Evolutionary conservation across 176 grass and related monocot species (phyloP).

Genomic region (Olyra latifolia): DNA sequence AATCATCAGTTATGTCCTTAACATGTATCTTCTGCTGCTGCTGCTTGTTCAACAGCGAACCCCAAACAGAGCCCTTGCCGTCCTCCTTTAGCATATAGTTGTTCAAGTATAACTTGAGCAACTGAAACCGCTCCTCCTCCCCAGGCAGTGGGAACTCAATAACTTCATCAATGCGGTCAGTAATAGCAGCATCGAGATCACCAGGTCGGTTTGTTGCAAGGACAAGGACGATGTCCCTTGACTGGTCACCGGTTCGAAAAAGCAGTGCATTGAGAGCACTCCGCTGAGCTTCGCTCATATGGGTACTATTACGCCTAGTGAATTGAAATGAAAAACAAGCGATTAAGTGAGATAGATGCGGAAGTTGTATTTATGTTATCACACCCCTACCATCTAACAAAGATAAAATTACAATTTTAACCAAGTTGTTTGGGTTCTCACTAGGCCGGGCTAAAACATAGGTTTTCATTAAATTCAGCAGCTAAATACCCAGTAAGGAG

Average conservation of each 20-base stretch:
- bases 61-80: conserved; percentile 35
- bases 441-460: not conserved
- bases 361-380: not conserved
- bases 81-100: conserved; percentile 67
- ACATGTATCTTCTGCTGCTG: conserved; percentile 64
- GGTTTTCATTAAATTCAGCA: not conserved
- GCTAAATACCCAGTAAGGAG: not conserved
- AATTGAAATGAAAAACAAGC: conserved; percentile 31
- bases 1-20: conserved; percentile 59
- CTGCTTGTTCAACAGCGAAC: conserved; percentile 62
- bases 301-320: conserved; percentile 76
- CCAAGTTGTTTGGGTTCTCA: not conserved
- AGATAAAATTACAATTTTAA: conserved; percentile 4
- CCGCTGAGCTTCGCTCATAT: conserved; percentile 90
- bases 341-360: conserved; percentile 11
- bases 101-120: conserved; percentile 86
- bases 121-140: conserved; percentile 71
- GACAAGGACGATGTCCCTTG: conserved; percentile 79
- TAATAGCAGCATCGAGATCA: conserved; percentile 89
- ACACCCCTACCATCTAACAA: not conserved
- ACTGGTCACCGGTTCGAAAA: conserved; percentile 94
- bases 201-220: conserved; percentile 89
- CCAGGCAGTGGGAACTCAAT: conserved; percentile 86
- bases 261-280: conserved; percentile 95
- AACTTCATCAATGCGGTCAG: conserved; percentile 93